Conservation (phyloP, 2,329 filamentous ascomycete species). For the Colletotrichum sublineola region DNA sequence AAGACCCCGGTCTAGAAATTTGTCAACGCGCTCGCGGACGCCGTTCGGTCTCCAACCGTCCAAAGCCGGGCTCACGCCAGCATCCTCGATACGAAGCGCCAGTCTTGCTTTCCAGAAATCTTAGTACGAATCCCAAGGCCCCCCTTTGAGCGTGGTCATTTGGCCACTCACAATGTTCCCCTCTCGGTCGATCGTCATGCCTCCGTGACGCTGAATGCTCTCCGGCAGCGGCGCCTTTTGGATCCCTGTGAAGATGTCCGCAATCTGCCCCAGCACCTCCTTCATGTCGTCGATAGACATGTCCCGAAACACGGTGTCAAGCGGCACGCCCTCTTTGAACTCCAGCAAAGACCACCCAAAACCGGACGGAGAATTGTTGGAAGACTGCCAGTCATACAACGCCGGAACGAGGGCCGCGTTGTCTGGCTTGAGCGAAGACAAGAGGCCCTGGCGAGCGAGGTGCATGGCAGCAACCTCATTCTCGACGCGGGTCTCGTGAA, state of each 20-base stretch:
- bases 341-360: constrained; percentile 47
- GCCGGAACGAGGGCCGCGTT: constrained; percentile 42
- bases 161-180: constrained; percentile 42
- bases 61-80: constrained; percentile 38
- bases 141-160: constrained; percentile 38
- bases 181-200: constrained; percentile 41
- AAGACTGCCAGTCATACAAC: constrained; percentile 44
- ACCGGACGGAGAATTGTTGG: constrained; percentile 7
- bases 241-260: constrained; percentile 42
- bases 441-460: constrained; percentile 42
- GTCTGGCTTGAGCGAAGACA: constrained; percentile 15
- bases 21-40: constrained; percentile 38
- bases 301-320: constrained; percentile 42
- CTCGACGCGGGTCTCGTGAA: constrained; percentile 43
- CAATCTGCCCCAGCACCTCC: constrained; percentile 44
- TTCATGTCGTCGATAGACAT: constrained; percentile 34
- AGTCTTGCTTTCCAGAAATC: constrained; percentile 42
- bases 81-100: constrained; percentile 22
- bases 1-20: constrained; percentile 39
- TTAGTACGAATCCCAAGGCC: constrained; percentile 43
- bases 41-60: constrained; percentile 44
- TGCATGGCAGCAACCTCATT: constrained; percentile 47
- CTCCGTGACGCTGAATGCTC: constrained; percentile 42
- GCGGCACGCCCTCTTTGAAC: constrained; percentile 44
- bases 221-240: constrained; percentile 43